Evolutionary conservation across 768 basidiomycete genomes (phyloP).

Genomic region (Leucogyrophana mollusca): DNA sequence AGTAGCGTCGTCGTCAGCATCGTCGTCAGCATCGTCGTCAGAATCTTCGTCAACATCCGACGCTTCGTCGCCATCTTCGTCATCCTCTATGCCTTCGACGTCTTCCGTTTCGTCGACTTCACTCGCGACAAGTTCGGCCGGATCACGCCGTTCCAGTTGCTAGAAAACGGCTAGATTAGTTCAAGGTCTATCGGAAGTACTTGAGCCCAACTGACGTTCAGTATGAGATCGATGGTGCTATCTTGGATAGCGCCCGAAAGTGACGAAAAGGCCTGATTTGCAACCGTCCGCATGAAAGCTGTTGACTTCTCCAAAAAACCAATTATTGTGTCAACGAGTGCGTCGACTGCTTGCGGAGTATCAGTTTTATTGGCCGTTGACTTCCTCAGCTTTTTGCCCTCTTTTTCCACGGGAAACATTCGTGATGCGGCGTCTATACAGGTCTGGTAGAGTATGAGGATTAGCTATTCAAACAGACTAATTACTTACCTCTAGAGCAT

Average conservation of each 20-base stretch:
- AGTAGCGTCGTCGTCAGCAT: slow-evolving; percentile 43
- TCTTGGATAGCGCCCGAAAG: slow-evolving; percentile 64
- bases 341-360: slow-evolving; percentile 62
- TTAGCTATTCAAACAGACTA: neutral
- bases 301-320: slow-evolving; percentile 85
- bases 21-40: slow-evolving; percentile 42
- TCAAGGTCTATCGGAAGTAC: slow-evolving; percentile 5
- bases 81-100: slow-evolving; percentile 34
- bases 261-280: slow-evolving; percentile 76
- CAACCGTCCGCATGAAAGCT: slow-evolving; percentile 75
- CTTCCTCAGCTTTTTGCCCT: slow-evolving; percentile 42
- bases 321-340: slow-evolving; percentile 87
- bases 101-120: slow-evolving; percentile 41
- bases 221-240: slow-evolving; percentile 76
- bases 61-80: slow-evolving; percentile 34
- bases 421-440: slow-evolving; percentile 58
- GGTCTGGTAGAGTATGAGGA: slow-evolving; percentile 37
- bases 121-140: slow-evolving; percentile 46
- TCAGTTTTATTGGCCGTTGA: slow-evolving; percentile 25
- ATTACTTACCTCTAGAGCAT: slow-evolving; percentile 58
- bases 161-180: slow-evolving; percentile 26
- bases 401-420: slow-evolving; percentile 44
- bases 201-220: slow-evolving; percentile 55
- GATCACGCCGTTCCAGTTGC: slow-evolving; percentile 82
- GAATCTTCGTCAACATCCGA: slow-evolving; percentile 30